A percentile compares a stretch with the other conserved stretches of the same genome.
Conservation (phyloP, 2,329 filamentous ascomycete genomes). For the Colletotrichum lindemuthianum region DNA sequence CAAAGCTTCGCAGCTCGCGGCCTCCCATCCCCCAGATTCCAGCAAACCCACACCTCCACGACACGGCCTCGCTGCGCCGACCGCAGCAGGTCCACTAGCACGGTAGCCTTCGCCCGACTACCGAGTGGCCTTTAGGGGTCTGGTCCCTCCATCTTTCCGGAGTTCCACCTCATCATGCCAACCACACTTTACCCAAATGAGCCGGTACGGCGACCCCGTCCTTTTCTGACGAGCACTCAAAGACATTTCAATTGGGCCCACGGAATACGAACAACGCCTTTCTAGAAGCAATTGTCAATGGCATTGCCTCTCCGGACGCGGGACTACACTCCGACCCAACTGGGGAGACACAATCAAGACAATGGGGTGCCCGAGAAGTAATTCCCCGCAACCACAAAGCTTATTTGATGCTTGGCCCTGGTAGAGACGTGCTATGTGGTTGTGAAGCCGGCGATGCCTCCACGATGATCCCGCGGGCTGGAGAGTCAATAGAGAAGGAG, state of each 20-base stretch:
- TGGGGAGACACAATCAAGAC: no score
- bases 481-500: no score
- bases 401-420: slow-evolving; percentile 22
- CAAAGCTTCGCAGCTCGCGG: slow-evolving; percentile 11
- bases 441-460: not conserved
- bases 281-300: slow-evolving; percentile 6
- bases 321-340: no score
- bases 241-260: not conserved
- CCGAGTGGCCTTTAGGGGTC: slow-evolving; percentile 4
- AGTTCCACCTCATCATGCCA: slow-evolving; percentile 16
- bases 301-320: no score
- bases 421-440: not conserved
- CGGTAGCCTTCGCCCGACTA: slow-evolving; percentile 13
- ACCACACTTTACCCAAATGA: slow-evolving; percentile 15
- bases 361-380: no score
- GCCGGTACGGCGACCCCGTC: slow-evolving; percentile 15
- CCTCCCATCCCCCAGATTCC: slow-evolving; percentile 1
- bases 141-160: not conserved
- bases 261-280: slow-evolving; percentile 16
- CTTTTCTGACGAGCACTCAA: slow-evolving; percentile 1
- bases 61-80: not conserved
- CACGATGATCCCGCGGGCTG: no score
- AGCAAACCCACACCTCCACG: not conserved
- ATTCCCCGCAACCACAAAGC: slow-evolving; percentile 11
- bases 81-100: slow-evolving; percentile 4